Evolutionary conservation across 495 filamentous ascomycete species (phyloP), one percentile per base, ranked within the genome.

Genomic region (Aspergillus hancockii): DNA sequence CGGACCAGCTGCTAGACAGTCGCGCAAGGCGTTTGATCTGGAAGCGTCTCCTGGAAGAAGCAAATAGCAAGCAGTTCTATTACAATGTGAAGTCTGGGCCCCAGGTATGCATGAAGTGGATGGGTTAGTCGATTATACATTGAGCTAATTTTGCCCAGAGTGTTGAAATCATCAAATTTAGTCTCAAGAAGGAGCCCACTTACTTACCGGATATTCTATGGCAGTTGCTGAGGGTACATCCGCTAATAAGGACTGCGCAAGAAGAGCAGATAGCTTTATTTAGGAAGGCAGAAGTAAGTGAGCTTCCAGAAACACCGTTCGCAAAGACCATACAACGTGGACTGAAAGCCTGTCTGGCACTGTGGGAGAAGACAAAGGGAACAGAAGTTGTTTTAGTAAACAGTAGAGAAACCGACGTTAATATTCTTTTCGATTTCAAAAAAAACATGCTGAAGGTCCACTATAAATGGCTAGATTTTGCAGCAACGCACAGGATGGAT

Each of bases 101-200:
- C 25, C 23, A 38, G 50, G 58, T 55, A 36, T 19, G 58, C 23
- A 49, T 23, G 49, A 32, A 38, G 14, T 34, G 16, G 16, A 6
- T 36, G 1, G 43, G 8, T 19, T 43, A 46, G 25, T 5, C 10
- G 25, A 13, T 5, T n/a, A 22, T 53, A 34, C 7, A n/a, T 21
- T 55, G 52, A 46, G 16, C 12, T 18, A 23, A 43, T 31, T 7
- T 28, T 28, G 25, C 41, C 66, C 61, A 60, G n/a, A n/a, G 63
- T 52, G 31, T 56, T 31, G 49, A 52, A 16, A 23, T 32, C n/a
- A 67, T 69, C 28, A 49, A 21, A 51, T 52, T 30, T 16, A 50
- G 40, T 22, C 28, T 69, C 32, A 60, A 60, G 18, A 67, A 65
- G 47, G 50, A 58, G 4, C 56, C 64, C 16, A 40, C 46, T 13